phyloP scores from a whole-genome alignment of 495 filamentous ascomycete genomes.

The Talaromyces ruber region DNA sequence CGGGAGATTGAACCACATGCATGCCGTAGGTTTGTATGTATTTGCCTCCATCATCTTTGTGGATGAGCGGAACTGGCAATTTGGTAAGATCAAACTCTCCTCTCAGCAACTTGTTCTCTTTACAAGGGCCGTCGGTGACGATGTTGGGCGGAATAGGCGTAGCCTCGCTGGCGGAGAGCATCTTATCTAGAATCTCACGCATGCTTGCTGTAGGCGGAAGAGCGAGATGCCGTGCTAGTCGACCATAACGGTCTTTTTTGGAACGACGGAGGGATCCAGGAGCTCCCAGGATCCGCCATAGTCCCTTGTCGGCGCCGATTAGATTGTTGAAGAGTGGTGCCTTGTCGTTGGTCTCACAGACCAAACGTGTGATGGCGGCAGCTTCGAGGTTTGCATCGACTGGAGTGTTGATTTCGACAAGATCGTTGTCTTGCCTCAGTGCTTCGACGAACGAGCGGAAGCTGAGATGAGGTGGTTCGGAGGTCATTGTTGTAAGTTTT shows the following conservation, averaged over 20 bases:
- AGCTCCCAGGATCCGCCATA: conserved; percentile 31
- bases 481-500: too few species aligned
- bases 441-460: conserved; percentile 26
- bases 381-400: conserved; percentile 26
- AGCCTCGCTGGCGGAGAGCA: conserved; percentile 13
- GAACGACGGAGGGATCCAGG: conserved; percentile 18
- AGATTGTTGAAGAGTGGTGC: conserved; percentile 31
- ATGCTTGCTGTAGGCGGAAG: conserved; percentile 19
- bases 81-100: conserved; percentile 25
- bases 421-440: conserved; percentile 22
- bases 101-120: conserved; percentile 19
- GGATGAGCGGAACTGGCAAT: conserved; percentile 24
- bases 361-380: conserved; percentile 25
- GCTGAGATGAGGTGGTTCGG: neutral
- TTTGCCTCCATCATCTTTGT: conserved; percentile 27
- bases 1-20: conserved; percentile 26
- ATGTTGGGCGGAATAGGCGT: conserved; percentile 17
- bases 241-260: conserved; percentile 14
- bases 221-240: conserved; percentile 21
- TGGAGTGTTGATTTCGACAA: conserved; percentile 21
- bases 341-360: conserved; percentile 27
- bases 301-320: conserved; percentile 20
- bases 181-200: conserved; percentile 21
- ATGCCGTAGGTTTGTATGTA: conserved; percentile 32
- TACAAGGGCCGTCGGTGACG: conserved; percentile 21